phyloP scores from a whole-genome alignment of 371 early-diverging fungal species.

The Apophysomyces variabilis region DNA sequence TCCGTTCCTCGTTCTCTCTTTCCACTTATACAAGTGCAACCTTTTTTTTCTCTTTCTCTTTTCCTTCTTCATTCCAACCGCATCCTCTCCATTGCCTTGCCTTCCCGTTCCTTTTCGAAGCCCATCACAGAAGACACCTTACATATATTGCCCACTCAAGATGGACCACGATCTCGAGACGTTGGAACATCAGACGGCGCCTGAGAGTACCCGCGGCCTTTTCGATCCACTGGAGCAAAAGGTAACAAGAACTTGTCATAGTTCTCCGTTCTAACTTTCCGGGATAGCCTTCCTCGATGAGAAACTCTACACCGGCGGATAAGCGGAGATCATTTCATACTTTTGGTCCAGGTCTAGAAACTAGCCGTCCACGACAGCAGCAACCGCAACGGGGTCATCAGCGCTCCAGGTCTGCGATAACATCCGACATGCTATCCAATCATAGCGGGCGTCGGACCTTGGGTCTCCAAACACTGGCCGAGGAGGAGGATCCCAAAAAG shows the following conservation, averaged over 20 bases:
- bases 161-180: constrained; percentile 41
- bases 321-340: constrained; percentile 42
- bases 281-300: constrained; percentile 6
- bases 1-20: constrained; percentile 12
- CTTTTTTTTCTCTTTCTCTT: constrained; percentile 27
- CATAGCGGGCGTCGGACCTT: constrained; percentile 35
- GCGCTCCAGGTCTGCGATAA: constrained; percentile 45
- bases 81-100: not conserved
- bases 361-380: constrained; percentile 18
- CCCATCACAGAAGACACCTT: constrained; percentile 20
- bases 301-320: constrained; percentile 22
- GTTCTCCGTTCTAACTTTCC: not conserved
- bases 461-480: constrained; percentile 39
- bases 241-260: constrained; percentile 17
- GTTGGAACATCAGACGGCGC: constrained; percentile 57
- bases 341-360: constrained; percentile 19
- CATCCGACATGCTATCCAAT: constrained; percentile 41
- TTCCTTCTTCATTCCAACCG: constrained; percentile 17
- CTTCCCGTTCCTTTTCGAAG: constrained; percentile 30
- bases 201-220: constrained; percentile 56
- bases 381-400: constrained; percentile 38
- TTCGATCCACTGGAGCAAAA: constrained; percentile 48
- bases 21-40: constrained; percentile 16
- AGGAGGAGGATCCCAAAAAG: constrained; percentile 29
- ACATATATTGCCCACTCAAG: constrained; percentile 10